Evolutionary conservation across 345 rosid genomes (phyloP), one percentile per base, ranked within the genome.

Genomic region (Hypericum perforatum): DNA sequence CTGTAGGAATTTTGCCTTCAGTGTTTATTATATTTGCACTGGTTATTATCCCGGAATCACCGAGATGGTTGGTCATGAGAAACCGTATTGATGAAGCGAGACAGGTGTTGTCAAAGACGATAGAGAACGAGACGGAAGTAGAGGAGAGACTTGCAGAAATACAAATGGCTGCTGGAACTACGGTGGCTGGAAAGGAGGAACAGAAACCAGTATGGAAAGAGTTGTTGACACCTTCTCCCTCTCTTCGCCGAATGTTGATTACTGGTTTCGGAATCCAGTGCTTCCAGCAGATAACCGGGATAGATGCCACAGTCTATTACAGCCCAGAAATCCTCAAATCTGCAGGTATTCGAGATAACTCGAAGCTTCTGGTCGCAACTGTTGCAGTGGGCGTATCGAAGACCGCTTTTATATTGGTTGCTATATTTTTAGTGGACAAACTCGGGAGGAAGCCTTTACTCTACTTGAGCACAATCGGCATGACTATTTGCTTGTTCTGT

Each of bases 381-480:
- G 85, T 86, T 16, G 80, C 92, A 3, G 92, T 86, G 5, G 95
- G 95, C 40, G 57, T 81, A 53, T 68, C 89, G 0, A 86, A 86
- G 62, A 84, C 95, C 0, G 63, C 32, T 7, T 79, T 79, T 58
- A 86, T 81, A 63, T 55, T 86, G 53, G 68, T 86, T 12, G 92
- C 95, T 7, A 86, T 82, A 32, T 51, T 81, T 63, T 60, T 86
- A 49, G 63, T 86, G 7, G 95, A 86, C 59, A 84, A 56, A 37
- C 52, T 83, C 0, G 95, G 95, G 50, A 74, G 91, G 37, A 86
- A 86, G 67, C 91, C 91, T 0, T 72, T 86, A 71, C 84, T 86
- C 11, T 86, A 86, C 54, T 32, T 81, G 52, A 86, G 95, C 76
- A 86, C 95, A 2, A 73, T 86, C 12, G 95, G 95, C 43, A 84